Conservation (phyloP, 177 flowering plant genomes). For the Tripterygium wilfordii region DNA sequence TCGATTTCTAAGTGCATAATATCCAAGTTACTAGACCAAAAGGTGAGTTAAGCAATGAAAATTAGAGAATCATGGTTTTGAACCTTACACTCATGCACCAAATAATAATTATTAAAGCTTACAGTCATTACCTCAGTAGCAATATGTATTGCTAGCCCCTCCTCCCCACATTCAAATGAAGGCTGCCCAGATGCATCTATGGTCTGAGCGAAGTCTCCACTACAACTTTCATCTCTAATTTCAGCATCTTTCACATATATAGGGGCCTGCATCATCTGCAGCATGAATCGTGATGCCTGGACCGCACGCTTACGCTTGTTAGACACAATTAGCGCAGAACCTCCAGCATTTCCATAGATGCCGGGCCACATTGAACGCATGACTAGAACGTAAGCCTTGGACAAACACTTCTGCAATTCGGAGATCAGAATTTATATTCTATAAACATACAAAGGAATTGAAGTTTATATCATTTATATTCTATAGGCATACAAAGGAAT, state of each 20-base stretch:
- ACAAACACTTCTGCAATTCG: constrained; percentile 61
- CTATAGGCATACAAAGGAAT: too few relatives aligned
- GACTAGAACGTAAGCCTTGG: constrained; percentile 72
- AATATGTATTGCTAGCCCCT: constrained; percentile 89
- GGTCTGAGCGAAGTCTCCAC: constrained; percentile 21
- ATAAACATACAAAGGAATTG: not conserved
- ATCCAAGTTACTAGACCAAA: too few relatives aligned
- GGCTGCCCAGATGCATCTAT: constrained; percentile 15
- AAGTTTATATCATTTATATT: too few relatives aligned
- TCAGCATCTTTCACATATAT: constrained; percentile 42
- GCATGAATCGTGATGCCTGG: constrained; percentile 91
- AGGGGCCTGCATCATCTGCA: constrained; percentile 94
- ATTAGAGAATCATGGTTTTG: too few relatives aligned
- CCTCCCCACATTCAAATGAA: constrained; percentile 61
- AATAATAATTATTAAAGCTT: not conserved
- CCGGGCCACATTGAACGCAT: constrained; percentile 97
- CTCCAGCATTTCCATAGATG: constrained; percentile 58
- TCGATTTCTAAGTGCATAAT: too few relatives aligned
- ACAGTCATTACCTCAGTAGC: constrained; percentile 66
- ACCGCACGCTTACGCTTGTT: constrained; percentile 76
- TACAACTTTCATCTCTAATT: constrained; percentile 21
- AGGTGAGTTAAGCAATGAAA: too few relatives aligned
- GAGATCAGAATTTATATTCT: not conserved
- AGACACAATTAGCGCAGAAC: constrained; percentile 55
- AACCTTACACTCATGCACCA: too few relatives aligned